phyloP scores from a whole-genome alignment of 306 rosid genomes.

The Glycine tomentella region DNA sequence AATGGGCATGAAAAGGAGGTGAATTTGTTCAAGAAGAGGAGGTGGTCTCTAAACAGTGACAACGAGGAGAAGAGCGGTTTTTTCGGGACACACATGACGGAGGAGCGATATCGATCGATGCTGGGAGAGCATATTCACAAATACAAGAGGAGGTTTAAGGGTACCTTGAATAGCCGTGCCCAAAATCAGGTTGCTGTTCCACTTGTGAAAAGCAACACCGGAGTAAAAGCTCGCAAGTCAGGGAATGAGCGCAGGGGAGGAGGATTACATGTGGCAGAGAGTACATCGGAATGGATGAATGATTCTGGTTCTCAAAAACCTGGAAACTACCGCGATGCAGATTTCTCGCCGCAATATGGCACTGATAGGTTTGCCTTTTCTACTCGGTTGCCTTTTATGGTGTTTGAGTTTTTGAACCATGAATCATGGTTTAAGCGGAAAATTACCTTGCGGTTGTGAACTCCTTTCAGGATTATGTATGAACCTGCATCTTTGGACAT shows the following conservation, averaged over 20 bases:
- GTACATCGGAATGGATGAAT: slow-evolving; percentile 71
- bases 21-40: slow-evolving; percentile 58
- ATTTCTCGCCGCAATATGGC: slow-evolving; percentile 50
- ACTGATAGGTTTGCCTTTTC: slow-evolving; percentile 67
- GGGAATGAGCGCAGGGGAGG: slow-evolving; percentile 70
- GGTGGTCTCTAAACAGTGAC: slow-evolving; percentile 70
- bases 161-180: slow-evolving; percentile 65
- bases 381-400: slow-evolving; percentile 43
- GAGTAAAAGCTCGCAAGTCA: slow-evolving; percentile 65
- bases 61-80: slow-evolving; percentile 71
- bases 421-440: slow-evolving; percentile 12
- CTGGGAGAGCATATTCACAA: slow-evolving; percentile 93
- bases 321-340: slow-evolving; percentile 65
- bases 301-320: slow-evolving; percentile 63
- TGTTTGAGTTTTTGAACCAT: slow-evolving; percentile 10
- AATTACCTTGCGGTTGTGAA: slow-evolving; percentile 31
- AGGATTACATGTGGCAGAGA: slow-evolving; percentile 66
- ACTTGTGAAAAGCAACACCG: slow-evolving; percentile 55
- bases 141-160: slow-evolving; percentile 89
- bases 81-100: slow-evolving; percentile 63
- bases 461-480: slow-evolving; percentile 69
- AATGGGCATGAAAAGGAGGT: slow-evolving; percentile 65
- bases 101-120: slow-evolving; percentile 90
- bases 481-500: slow-evolving; percentile 91
- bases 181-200: slow-evolving; percentile 58